A percentile compares a stretch with the other conserved stretches of the same genome.
These are phyloP conservation scores for Fomitiporia mediterranea DNA, from an alignment of 1,284 basidiomycete species.

Conservation along the genomic window DNA sequence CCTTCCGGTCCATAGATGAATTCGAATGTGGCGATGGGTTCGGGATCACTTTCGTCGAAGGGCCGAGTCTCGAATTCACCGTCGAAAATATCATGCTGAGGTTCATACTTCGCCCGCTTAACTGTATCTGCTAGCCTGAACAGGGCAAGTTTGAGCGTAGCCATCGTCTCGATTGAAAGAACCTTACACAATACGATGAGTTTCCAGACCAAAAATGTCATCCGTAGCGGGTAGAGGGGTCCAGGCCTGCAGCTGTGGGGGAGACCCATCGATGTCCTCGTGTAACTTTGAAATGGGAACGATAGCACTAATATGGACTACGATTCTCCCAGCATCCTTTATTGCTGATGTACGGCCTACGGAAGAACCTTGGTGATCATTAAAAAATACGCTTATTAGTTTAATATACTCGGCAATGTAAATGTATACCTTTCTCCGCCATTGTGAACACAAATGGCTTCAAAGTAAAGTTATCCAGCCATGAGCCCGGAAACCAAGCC, in stretches of 20 bases:
- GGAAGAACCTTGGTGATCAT: not conserved
- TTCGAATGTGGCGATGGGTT: not conserved
- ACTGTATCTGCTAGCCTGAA: not conserved
- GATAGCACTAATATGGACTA: not conserved
- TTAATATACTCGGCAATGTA: not conserved
- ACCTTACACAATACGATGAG: not conserved
- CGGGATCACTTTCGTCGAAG: not conserved
- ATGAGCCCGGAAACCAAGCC: conserved; percentile 3
- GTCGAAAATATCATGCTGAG: not conserved
- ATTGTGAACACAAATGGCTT: conserved; percentile 1
- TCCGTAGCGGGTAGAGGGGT: not conserved
- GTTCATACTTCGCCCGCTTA: not conserved
- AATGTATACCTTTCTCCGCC: not conserved
- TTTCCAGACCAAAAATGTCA: not conserved
- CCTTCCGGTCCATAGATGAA: conserved; percentile 4
- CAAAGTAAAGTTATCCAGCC: not conserved
- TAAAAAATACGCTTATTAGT: not conserved
- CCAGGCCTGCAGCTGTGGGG: not conserved
- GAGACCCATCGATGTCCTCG: not conserved
- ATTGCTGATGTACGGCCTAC: no score
- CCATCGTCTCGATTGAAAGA: not conserved
- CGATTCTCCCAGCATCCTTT: not conserved
- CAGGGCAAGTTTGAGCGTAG: no score
- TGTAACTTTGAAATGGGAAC: not conserved
- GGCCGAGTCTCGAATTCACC: not conserved